Evolutionary conservation across 306 rosid species (phyloP).

Genomic region (Ormosia emarginata): DNA sequence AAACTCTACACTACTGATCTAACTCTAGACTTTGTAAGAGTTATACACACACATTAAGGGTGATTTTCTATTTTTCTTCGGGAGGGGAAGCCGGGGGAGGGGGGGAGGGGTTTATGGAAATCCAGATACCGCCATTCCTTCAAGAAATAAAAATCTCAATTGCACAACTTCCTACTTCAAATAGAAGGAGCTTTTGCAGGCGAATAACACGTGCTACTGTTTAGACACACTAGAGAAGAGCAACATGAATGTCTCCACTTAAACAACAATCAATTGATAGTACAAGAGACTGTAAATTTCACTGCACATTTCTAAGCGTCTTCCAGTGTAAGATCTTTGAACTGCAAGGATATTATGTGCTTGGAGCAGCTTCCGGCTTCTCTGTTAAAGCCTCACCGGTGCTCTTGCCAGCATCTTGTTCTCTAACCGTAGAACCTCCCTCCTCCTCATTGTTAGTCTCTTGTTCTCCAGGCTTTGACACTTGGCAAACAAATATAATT

Average conservation of each 20-base stretch:
- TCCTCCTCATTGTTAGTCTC: neutral
- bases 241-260: neutral
- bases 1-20: too few species aligned
- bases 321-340: neutral
- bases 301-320: slow-evolving; percentile 22
- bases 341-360: slow-evolving; percentile 31
- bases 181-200: too few species aligned
- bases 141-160: too few species aligned
- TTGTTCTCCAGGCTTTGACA: slow-evolving; percentile 34
- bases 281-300: slow-evolving; percentile 16
- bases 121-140: too few species aligned
- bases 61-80: too few species aligned
- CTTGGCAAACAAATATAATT: neutral
- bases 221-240: neutral
- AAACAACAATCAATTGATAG: neutral
- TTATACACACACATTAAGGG: too few species aligned
- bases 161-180: too few species aligned
- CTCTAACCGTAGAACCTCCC: neutral
- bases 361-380: slow-evolving; percentile 40
- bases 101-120: too few species aligned
- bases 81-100: too few species aligned
- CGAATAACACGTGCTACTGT: neutral
- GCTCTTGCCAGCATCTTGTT: slow-evolving; percentile 3
- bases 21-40: too few species aligned
- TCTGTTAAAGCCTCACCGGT: slow-evolving; percentile 33